Conservation (phyloP, 176 grass and related monocot genomes). For the Hyparrhenia diplandra region DNA sequence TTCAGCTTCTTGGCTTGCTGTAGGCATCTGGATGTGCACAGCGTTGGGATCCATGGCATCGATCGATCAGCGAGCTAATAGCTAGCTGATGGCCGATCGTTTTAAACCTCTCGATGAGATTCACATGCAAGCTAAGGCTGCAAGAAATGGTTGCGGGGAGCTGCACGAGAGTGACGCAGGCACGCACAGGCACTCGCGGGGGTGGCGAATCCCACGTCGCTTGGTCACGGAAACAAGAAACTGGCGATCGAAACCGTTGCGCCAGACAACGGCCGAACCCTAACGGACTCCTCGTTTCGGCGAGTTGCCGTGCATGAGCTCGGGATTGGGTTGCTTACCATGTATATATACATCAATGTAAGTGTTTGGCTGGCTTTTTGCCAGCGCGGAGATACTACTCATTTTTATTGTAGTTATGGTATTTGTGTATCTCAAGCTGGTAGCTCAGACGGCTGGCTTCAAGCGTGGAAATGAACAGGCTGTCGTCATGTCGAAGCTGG, state of each 20-base stretch:
- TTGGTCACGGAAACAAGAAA: slow-evolving; percentile 24
- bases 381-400: too few species aligned
- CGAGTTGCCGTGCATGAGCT: background rate
- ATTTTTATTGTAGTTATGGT: too few species aligned
- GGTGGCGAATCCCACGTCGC: background rate
- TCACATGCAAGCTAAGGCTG: background rate
- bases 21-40: slow-evolving; percentile 4
- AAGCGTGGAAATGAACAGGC: too few species aligned
- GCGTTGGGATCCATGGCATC: background rate
- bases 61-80: background rate
- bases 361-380: too few species aligned
- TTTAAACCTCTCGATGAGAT: background rate
- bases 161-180: background rate
- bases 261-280: background rate
- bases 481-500: too few species aligned
- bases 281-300: slow-evolving; percentile 22
- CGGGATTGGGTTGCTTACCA: too few species aligned
- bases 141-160: background rate
- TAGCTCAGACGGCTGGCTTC: too few species aligned
- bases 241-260: background rate
- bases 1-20: background rate
- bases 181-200: background rate
- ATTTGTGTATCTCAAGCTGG: too few species aligned
- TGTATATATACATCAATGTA: too few species aligned
- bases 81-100: background rate